These are phyloP conservation scores for Vitis labrusca DNA, from an alignment of 164 flowering plant genomes.

Conservation along the genomic window DNA sequence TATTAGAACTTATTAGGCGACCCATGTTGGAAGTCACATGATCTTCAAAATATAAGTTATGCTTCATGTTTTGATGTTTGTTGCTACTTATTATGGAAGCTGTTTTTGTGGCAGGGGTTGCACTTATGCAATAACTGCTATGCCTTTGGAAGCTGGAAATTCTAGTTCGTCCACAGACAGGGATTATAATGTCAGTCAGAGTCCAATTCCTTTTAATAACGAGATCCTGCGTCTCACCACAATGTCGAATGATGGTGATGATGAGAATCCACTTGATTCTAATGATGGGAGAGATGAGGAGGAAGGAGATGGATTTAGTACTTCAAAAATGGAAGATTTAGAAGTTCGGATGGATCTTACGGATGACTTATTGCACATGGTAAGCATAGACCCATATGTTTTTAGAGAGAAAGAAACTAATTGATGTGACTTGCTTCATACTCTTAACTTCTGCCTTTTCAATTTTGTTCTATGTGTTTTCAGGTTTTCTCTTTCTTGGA, in stretches of 20 bases:
- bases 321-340: slow-evolving; percentile 41
- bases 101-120: slow-evolving; percentile 29
- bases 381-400: slow-evolving; percentile 18
- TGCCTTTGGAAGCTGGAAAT: slow-evolving; percentile 24
- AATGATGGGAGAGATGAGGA: slow-evolving; percentile 27
- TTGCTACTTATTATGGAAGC: neutral
- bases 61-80: neutral
- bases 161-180: slow-evolving; percentile 28
- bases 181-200: slow-evolving; percentile 17
- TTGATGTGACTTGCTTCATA: neutral
- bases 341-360: slow-evolving; percentile 88
- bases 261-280: slow-evolving; percentile 28
- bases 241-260: slow-evolving; percentile 24
- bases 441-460: neutral
- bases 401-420: neutral
- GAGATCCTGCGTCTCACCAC: slow-evolving; percentile 33
- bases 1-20: too few species aligned
- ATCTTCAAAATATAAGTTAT: too few species aligned
- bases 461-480: neutral
- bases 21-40: too few species aligned
- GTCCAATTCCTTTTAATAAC: slow-evolving; percentile 25
- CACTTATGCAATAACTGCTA: slow-evolving; percentile 14
- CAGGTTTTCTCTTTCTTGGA: slow-evolving; percentile 96
- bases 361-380: slow-evolving; percentile 96
- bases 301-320: slow-evolving; percentile 27